Conservation (phyloP, 352 stramenopile genomes). For the Phytophthora sp. region DNA sequence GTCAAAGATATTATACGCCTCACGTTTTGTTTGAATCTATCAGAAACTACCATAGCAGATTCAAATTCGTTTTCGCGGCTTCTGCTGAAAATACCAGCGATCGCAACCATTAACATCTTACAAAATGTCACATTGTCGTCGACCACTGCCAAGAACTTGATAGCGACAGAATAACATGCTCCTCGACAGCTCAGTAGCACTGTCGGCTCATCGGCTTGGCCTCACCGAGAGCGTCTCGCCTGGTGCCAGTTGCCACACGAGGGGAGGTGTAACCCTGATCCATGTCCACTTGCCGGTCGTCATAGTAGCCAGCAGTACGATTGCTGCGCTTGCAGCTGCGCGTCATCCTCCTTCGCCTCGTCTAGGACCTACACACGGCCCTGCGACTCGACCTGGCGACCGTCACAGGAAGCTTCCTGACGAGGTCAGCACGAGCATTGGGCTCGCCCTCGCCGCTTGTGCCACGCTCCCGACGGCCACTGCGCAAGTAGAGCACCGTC, state of each 20-base stretch:
- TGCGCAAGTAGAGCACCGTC: slow-evolving; percentile 93
- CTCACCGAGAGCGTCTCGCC: slow-evolving; percentile 61
- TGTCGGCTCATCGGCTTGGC: slow-evolving; percentile 79
- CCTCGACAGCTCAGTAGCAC: slow-evolving; percentile 61
- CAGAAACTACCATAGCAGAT: too few relatives aligned
- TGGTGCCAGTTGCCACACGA: slow-evolving; percentile 67
- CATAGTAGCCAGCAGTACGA: slow-evolving; percentile 62
- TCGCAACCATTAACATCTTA: slow-evolving; percentile 24
- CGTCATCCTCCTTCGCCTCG: slow-evolving; percentile 67
- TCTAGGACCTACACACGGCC: slow-evolving; percentile 71
- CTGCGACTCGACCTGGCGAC: slow-evolving; percentile 59
- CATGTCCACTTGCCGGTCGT: slow-evolving; percentile 56
- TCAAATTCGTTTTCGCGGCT: slow-evolving; percentile 31
- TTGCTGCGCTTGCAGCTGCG: slow-evolving; percentile 50
- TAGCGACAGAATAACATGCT: slow-evolving; percentile 24
- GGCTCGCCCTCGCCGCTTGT: slow-evolving; percentile 69
- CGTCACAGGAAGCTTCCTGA: slow-evolving; percentile 54
- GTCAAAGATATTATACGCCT: too few relatives aligned
- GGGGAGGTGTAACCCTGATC: slow-evolving; percentile 64
- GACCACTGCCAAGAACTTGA: slow-evolving; percentile 26
- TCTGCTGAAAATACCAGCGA: slow-evolving; percentile 14
- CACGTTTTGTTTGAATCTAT: too few relatives aligned
- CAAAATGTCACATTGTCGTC: slow-evolving; percentile 26
- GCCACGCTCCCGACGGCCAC: slow-evolving; percentile 66
- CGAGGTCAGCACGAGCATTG: slow-evolving; percentile 63